Evolutionary conservation across 495 filamentous ascomycete species (phyloP).

Genomic region (Trichocladium antarcticum): DNA sequence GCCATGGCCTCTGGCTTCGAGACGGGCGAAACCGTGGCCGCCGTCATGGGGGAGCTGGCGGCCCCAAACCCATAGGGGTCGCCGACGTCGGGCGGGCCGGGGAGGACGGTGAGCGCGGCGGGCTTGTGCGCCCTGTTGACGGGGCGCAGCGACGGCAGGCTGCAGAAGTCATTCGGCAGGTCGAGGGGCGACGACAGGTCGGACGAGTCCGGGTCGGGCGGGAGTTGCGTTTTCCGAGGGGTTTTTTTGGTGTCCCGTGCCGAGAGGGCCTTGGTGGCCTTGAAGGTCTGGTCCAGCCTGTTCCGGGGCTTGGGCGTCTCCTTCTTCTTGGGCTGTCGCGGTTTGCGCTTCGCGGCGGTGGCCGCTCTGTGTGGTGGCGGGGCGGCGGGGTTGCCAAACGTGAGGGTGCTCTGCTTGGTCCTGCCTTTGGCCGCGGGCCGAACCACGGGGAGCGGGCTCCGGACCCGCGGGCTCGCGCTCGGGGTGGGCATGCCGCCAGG

Average conservation of each 20-base stretch:
- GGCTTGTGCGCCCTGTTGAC: slow-evolving; percentile 2
- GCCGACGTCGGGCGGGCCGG: not conserved
- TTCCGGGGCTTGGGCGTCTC: slow-evolving; percentile 22
- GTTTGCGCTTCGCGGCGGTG: slow-evolving; percentile 23
- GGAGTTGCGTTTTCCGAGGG: not conserved
- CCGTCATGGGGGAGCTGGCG: not conserved
- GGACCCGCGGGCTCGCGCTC: slow-evolving; percentile 44
- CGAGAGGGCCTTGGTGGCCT: slow-evolving; percentile 27
- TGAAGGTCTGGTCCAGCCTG: slow-evolving; percentile 33
- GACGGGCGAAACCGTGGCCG: slow-evolving; percentile 33
- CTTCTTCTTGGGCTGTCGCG: slow-evolving; percentile 34
- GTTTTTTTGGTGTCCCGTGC: slow-evolving; percentile 11
- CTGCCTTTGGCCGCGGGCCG: slow-evolving; percentile 21
- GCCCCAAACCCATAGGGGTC: not conserved
- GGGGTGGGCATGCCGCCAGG: slow-evolving; percentile 52
- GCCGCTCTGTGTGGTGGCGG: slow-evolving; percentile 19
- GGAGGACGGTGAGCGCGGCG: slow-evolving; percentile 1
- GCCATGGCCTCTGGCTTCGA: slow-evolving; percentile 34
- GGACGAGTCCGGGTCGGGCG: slow-evolving; percentile 9
- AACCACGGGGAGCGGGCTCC: slow-evolving; percentile 34
- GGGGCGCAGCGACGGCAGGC: slow-evolving; percentile 22
- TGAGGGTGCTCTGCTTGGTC: slow-evolving; percentile 33
- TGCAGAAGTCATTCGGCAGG: slow-evolving; percentile 1
- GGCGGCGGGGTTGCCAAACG: slow-evolving; percentile 13
- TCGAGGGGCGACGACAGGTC: slow-evolving; percentile 18